phyloP scores from a whole-genome alignment of 2,329 filamentous ascomycete species.

The Thelonectria olida region DNA sequence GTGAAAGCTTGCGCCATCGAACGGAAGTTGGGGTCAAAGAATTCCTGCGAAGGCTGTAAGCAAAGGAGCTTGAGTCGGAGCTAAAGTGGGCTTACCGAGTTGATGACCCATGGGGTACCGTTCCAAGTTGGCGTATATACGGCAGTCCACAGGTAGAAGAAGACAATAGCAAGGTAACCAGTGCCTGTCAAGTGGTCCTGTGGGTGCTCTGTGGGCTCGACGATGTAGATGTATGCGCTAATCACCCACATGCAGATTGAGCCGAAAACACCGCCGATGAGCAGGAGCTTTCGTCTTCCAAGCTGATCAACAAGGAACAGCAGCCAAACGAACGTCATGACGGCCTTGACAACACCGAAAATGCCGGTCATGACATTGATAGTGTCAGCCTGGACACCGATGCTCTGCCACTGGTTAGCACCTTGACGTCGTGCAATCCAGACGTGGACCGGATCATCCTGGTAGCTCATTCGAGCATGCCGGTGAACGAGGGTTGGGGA shows the following conservation, averaged over 20 bases:
- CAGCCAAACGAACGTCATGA: conserved; percentile 70
- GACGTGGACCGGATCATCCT: background rate
- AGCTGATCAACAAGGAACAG: conserved; percentile 68
- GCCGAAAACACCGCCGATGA: conserved; percentile 67
- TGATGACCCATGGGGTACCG: conserved; percentile 70
- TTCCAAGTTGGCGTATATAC: conserved; percentile 69
- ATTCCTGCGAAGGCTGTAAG: conserved; percentile 51
- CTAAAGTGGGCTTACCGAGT: conserved; percentile 40
- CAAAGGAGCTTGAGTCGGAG: background rate
- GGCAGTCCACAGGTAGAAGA: conserved; percentile 70
- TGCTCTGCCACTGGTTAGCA: conserved; percentile 22
- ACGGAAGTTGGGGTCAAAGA: conserved; percentile 59
- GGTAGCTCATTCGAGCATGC: background rate
- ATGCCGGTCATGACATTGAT: conserved; percentile 68
- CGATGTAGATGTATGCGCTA: conserved; percentile 62
- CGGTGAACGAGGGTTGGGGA: background rate
- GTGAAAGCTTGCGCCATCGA: conserved; percentile 66
- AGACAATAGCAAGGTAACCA: conserved; percentile 68
- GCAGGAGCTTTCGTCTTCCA: conserved; percentile 60
- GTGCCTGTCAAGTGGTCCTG: conserved; percentile 49
- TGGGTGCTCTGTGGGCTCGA: conserved; percentile 43
- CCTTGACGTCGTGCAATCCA: background rate
- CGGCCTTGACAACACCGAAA: conserved; percentile 74
- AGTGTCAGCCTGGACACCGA: conserved; percentile 28
- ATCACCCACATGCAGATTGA: conserved; percentile 69